phyloP scores from a whole-genome alignment of 768 basidiomycete species.

The Leccinum olivaceopallidum region DNA sequence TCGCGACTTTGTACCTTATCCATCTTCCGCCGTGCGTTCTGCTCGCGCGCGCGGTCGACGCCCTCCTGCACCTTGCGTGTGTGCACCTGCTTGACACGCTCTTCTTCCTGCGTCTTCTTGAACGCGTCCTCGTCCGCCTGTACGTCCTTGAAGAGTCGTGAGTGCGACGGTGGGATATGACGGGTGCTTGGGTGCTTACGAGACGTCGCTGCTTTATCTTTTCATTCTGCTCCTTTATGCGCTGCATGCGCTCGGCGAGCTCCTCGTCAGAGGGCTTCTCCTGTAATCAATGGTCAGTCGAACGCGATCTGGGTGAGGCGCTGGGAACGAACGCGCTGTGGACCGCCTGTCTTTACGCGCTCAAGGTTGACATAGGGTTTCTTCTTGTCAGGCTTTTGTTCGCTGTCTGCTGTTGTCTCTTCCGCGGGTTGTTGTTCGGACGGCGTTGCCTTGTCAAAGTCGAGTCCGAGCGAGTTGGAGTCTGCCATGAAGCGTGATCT shows the following conservation, averaged over 20 bases:
- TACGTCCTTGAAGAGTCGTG: constrained; percentile 54
- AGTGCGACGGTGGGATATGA: neutral
- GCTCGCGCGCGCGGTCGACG: constrained; percentile 69
- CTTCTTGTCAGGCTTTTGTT: constrained; percentile 49
- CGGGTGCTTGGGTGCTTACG: constrained; percentile 38
- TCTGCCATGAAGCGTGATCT: constrained; percentile 37
- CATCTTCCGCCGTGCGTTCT: constrained; percentile 79
- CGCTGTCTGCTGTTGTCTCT: constrained; percentile 10
- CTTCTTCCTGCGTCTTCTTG: constrained; percentile 63
- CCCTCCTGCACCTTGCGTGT: constrained; percentile 67
- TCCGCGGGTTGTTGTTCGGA: constrained; percentile 3
- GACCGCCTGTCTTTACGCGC: constrained; percentile 81
- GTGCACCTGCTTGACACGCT: constrained; percentile 57
- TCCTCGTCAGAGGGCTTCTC: constrained; percentile 71
- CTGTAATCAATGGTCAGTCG: constrained; percentile 38
- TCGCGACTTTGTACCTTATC: constrained; percentile 77
- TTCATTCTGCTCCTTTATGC: constrained; percentile 72
- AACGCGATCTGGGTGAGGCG: neutral
- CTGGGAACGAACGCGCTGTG: constrained; percentile 53
- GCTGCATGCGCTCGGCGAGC: constrained; percentile 65
- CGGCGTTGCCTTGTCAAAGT: constrained; percentile 48
- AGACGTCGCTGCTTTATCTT: constrained; percentile 70
- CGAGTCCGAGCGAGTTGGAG: constrained; percentile 70
- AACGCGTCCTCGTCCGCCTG: constrained; percentile 82
- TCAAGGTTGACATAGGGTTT: constrained; percentile 81